A percentile compares a stretch with the other conserved stretches of the same genome.
Conservation (phyloP, 257 asterid genomes). For the Solanum bulbocastanum region DNA sequence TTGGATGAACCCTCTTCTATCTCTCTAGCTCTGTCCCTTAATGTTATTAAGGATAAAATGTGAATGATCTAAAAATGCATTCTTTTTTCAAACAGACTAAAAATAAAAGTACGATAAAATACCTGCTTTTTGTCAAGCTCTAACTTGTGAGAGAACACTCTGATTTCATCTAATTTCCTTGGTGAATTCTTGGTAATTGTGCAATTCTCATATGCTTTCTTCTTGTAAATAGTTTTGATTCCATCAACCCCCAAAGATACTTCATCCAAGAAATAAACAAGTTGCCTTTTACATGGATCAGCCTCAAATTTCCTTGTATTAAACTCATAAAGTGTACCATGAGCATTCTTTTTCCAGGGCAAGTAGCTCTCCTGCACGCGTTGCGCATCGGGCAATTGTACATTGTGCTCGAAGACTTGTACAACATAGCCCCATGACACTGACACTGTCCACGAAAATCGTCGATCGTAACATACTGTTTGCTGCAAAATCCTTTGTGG, state of each 20-base stretch:
- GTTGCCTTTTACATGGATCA: conserved; percentile 50
- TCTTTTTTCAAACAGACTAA: not conserved
- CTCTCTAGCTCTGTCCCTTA: too few relatives aligned
- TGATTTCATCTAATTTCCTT: conserved; percentile 27
- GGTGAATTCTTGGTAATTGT: conserved; percentile 11
- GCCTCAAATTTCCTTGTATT: conserved; percentile 38
- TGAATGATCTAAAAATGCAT: not conserved
- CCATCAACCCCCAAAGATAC: conserved; percentile 20
- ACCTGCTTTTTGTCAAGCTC: conserved; percentile 42
- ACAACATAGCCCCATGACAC: conserved; percentile 74
- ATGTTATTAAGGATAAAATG: not conserved
- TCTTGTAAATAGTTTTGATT: conserved; percentile 33
- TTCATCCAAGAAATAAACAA: conserved; percentile 32
- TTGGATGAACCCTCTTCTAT: not conserved
- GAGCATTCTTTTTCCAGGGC: conserved; percentile 64
- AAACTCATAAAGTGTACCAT: conserved; percentile 44
- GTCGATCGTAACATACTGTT: conserved; percentile 53
- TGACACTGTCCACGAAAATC: conserved; percentile 42
- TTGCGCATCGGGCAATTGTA: conserved; percentile 43
- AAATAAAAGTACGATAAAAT: not conserved
- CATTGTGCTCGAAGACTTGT: conserved; percentile 50
- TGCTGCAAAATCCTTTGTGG: conserved; percentile 62
- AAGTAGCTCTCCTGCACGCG: conserved; percentile 46
- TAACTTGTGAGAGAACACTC: conserved; percentile 21
- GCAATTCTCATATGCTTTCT: conserved; percentile 22